Conservation (phyloP, 2,329 filamentous ascomycete species). For the Botryotinia narcissicola region DNA sequence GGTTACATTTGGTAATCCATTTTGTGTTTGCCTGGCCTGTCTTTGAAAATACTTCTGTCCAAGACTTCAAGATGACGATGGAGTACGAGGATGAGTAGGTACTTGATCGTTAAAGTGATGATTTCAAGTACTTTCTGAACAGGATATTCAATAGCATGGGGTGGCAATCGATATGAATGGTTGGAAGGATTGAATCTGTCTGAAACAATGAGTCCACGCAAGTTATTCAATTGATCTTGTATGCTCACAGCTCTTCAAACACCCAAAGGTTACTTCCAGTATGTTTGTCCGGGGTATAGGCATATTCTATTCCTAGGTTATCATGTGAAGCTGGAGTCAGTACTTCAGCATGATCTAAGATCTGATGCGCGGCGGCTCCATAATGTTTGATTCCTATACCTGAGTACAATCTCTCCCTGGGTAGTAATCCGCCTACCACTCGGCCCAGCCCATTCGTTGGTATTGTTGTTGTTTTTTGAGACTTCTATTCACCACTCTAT, state of each 20-base stretch:
- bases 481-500: not conserved
- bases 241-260: not conserved
- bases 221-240: not conserved
- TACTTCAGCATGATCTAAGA: not conserved
- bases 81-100: not conserved
- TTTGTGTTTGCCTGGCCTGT: not conserved
- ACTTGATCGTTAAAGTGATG: not conserved
- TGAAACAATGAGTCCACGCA: not conserved
- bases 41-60: not conserved
- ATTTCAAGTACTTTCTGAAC: not conserved
- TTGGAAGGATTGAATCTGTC: not conserved
- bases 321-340: not conserved
- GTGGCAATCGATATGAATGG: not conserved
- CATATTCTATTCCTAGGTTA: not conserved
- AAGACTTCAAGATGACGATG: not conserved
- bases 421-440: not conserved
- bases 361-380: not conserved
- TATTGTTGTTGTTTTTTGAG: not conserved
- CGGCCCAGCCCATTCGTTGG: not conserved
- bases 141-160: not conserved
- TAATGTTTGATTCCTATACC: not conserved
- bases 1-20: not conserved
- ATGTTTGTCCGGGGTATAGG: not conserved
- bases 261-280: not conserved
- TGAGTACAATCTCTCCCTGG: no score